Evolutionary conservation across 2,329 filamentous ascomycete genomes (phyloP).

Genomic region (Penicillium fuscoglaucum): DNA sequence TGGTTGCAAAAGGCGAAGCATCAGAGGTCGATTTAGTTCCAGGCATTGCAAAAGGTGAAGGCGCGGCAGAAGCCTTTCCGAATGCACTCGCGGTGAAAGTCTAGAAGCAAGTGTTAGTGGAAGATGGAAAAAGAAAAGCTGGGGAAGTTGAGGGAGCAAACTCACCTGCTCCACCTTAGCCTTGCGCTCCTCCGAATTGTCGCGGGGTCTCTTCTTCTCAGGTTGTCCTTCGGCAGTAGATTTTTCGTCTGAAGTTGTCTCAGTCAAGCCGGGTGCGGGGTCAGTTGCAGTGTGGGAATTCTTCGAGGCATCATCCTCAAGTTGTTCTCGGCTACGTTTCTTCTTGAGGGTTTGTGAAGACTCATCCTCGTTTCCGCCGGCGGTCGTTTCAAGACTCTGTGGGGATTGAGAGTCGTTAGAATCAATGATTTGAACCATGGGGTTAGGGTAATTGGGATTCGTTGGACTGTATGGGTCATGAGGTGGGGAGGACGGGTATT

Average conservation of each 20-base stretch:
- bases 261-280: neutral
- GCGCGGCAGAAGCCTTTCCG: constrained; percentile 36
- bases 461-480: neutral
- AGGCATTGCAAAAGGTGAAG: constrained; percentile 4
- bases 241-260: constrained; percentile 13
- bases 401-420: neutral
- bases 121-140: neutral
- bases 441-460: neutral
- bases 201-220: constrained; percentile 40
- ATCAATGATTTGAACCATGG: neutral
- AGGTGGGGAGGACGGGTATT: neutral
- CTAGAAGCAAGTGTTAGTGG: constrained; percentile 19
- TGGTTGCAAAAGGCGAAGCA: constrained; percentile 42
- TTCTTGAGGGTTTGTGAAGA: constrained; percentile 40
- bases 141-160: neutral
- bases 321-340: constrained; percentile 47
- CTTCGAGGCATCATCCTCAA: constrained; percentile 36
- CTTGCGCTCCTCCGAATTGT: constrained; percentile 41
- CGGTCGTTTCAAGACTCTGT: neutral
- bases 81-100: constrained; percentile 42
- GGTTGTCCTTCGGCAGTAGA: constrained; percentile 23
- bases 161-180: constrained; percentile 29
- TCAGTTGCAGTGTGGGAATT: constrained; percentile 10
- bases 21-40: constrained; percentile 19
- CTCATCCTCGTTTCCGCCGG: constrained; percentile 22